Base-by-base conservation (phyloP, 2,329 filamentous ascomycete genomes). In the Penicillium sp. region DNA sequence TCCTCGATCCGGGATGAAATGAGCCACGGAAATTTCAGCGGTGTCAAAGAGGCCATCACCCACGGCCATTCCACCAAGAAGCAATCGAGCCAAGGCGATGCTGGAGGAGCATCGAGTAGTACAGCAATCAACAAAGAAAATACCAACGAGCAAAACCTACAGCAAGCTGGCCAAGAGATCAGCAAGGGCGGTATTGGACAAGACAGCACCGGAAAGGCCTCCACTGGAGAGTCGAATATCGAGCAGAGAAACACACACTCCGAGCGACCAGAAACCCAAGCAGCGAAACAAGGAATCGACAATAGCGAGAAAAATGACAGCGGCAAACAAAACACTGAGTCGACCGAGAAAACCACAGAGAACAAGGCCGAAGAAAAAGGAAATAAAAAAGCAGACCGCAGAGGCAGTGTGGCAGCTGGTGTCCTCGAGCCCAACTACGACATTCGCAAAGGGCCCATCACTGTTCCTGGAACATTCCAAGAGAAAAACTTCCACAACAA, bases 391-490 rank as follows among this genome's bases (percentile, higher is more conserved):
- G 6, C 3, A 16, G 46, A 50, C 11, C 51, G 14, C 32, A 44
- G 24, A 27, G 40, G 41, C 8, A 54, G 46, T 32, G 51, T 54
- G 32, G 34, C 40, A 13, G 46, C 51, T 16, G 51, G 51, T 32
- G 16, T 45, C 5, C 51, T 54, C 11, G 41, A 50, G 24, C 48
- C 55, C 7, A 64, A 64, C 14, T 43, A 56, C n/a, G 62, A 65
- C 43, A 65, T 65, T 22, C 53, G 48, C 32, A 63, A 49, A 18
- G 62, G 62, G 3, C 62, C 62, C 13, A 61, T 63, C 21, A 58
- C 56, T 2, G 14, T n/a, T 11, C 50, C 51, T 10, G 52, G 57
- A 6, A 48, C 34, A n/a, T 54, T 50, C 18, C 51, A 54, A 21
- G 51, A 44, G 22, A 54, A 54, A 40, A 41, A 54, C 5, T 54